A percentile compares a stretch with the other conserved stretches of the same genome.
phyloP scores from a whole-genome alignment of 371 early-diverging fungal species.

The Blakeslea trispora region DNA sequence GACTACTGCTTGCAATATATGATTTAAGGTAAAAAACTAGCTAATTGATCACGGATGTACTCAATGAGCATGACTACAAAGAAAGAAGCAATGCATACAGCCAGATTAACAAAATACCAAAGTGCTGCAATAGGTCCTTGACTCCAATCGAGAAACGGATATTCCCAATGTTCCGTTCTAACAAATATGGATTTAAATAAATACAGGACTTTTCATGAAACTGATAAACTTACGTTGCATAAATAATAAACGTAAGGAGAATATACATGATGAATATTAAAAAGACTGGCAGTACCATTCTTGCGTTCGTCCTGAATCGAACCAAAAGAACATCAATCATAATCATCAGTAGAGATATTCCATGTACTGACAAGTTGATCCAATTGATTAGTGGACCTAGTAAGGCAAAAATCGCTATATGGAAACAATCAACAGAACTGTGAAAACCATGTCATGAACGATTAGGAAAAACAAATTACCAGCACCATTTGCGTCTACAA shows the following conservation, averaged over 20 bases:
- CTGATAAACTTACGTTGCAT: conserved; percentile 30
- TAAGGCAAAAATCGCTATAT: too few species aligned
- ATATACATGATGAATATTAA: conserved; percentile 45
- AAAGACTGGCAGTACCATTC: conserved; percentile 40
- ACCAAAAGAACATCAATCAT: conserved; percentile 46
- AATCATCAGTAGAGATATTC: conserved; percentile 46
- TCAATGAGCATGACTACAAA: conserved; percentile 42
- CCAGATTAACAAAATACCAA: conserved; percentile 41
- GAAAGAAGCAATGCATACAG: conserved; percentile 36
- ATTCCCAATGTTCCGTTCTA: conserved; percentile 47
- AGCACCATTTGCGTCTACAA: not conserved
- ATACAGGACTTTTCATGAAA: not conserved
- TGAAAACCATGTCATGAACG: too few species aligned
- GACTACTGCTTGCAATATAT: not conserved
- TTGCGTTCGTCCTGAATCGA: conserved; percentile 39
- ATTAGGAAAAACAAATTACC: not conserved
- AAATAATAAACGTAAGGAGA: conserved; percentile 48
- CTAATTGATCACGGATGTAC: conserved; percentile 35
- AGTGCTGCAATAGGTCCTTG: conserved; percentile 43
- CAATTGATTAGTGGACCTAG: conserved; percentile 15
- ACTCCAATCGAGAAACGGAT: conserved; percentile 53
- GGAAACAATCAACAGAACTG: conserved; percentile 5
- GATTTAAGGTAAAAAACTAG: not conserved
- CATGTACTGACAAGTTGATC: conserved; percentile 52
- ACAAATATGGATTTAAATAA: too few species aligned